Conservation (phyloP, 805 yeast genomes). For the Tetrapisispora phaffii region DNA sequence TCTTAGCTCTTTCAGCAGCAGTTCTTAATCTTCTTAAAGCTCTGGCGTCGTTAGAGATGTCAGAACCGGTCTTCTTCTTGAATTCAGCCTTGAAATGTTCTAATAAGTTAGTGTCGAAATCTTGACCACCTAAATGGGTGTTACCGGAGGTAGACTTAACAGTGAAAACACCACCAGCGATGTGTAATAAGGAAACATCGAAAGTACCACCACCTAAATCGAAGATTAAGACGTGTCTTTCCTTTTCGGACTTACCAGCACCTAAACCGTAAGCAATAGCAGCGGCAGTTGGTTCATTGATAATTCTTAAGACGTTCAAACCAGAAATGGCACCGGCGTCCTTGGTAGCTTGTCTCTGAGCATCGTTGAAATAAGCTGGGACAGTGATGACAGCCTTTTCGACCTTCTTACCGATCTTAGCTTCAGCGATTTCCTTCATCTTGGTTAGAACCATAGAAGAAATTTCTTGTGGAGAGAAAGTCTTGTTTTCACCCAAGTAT, state of each 20-base stretch:
- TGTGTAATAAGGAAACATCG: neutral
- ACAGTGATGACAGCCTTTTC: slow-evolving; percentile 71
- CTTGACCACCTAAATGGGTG: slow-evolving; percentile 1
- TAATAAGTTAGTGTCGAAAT: neutral
- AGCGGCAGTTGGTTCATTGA: slow-evolving; percentile 2
- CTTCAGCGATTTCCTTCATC: slow-evolving; percentile 78
- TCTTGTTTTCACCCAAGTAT: slow-evolving; percentile 58
- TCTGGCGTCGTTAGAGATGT: slow-evolving; percentile 83
- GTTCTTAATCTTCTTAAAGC: neutral
- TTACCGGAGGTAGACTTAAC: neutral
- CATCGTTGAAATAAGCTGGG: slow-evolving; percentile 30
- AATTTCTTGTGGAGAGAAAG: slow-evolving; percentile 66
- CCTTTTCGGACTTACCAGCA: slow-evolving; percentile 1
- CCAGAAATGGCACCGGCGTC: slow-evolving; percentile 2
- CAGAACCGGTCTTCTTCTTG: slow-evolving; percentile 90
- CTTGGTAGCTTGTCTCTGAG: slow-evolving; percentile 3
- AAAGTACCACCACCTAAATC: neutral
- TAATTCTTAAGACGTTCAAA: slow-evolving; percentile 1
- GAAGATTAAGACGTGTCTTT: neutral
- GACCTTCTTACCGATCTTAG: slow-evolving; percentile 60
- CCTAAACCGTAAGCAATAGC: slow-evolving; percentile 2
- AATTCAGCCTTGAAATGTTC: slow-evolving; percentile 50
- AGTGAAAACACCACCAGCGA: neutral
- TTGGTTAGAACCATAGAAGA: slow-evolving; percentile 70
- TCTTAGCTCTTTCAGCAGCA: slow-evolving; percentile 1